Evolutionary conservation across 257 asterid species (phyloP).

Genomic region (Ophiorrhiza pumila): DNA sequence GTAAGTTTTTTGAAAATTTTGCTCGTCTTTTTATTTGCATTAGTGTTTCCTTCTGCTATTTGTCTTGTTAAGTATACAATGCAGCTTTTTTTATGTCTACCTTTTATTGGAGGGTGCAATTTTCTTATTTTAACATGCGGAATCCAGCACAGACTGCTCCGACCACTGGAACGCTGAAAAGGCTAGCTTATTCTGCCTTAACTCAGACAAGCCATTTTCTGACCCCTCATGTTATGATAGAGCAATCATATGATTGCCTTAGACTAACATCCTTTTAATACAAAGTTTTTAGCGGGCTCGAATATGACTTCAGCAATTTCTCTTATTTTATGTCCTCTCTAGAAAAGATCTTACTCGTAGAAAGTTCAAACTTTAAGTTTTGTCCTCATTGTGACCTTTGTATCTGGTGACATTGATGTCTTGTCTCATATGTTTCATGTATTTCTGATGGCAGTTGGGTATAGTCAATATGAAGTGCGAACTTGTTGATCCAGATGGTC

Average conservation of each 20-base stretch:
- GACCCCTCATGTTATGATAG: not conserved
- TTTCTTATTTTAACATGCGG: not conserved
- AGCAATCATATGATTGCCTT: not conserved
- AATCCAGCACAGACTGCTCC: not conserved
- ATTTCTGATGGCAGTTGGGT: slow-evolving; percentile 63
- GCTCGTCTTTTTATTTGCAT: slow-evolving; percentile 8
- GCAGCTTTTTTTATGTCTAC: not conserved
- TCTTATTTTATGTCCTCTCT: not conserved
- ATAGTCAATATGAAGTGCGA: slow-evolving; percentile 82
- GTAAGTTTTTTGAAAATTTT: slow-evolving; percentile 51
- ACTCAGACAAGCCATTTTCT: not conserved
- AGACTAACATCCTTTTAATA: not conserved
- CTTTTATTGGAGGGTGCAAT: not conserved
- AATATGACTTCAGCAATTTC: not conserved
- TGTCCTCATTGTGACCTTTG: not conserved
- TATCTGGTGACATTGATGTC: not conserved
- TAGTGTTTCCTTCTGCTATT: not conserved
- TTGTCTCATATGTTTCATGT: not conserved
- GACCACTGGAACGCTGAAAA: not conserved
- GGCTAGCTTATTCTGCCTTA: not conserved
- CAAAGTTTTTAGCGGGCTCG: not conserved
- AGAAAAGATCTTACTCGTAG: not conserved
- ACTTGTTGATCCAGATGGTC: slow-evolving; percentile 83
- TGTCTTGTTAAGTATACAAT: not conserved
- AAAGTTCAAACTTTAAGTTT: not conserved